Percentiles rank a stretch among this genome's conserved stretches.
Conservation (phyloP, 2,329 filamentous ascomycete species). For the Calonectria henricotiae region DNA sequence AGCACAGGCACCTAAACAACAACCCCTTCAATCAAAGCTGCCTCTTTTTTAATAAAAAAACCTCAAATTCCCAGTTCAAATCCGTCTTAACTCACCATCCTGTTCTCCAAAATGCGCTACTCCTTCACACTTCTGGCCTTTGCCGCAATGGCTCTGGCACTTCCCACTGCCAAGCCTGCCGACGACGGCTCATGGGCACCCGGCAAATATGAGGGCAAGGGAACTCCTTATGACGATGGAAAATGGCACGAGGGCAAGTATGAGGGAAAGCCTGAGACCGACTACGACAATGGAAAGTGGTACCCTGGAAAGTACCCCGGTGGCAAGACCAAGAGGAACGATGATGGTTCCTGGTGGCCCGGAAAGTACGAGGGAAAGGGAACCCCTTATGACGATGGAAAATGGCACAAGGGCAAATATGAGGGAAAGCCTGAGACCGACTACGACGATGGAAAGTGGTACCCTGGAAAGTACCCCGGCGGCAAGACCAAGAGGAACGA, state of each 20-base stretch:
- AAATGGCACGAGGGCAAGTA: not conserved
- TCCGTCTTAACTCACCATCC: not conserved
- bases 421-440: not conserved
- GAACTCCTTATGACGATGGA: not conserved
- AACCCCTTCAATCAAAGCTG: not conserved
- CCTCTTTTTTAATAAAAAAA: not conserved
- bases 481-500: not conserved
- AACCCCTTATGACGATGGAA: not conserved
- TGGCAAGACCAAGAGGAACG: not conserved
- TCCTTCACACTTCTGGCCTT: conserved; percentile 15
- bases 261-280: not conserved
- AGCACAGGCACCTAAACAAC: not conserved
- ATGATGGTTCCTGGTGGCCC: conserved; percentile 5
- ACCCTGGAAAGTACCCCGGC: conserved; percentile 7
- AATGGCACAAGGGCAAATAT: not conserved
- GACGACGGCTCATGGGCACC: conserved; percentile 16
- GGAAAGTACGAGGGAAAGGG: not conserved
- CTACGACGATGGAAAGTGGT: conserved; percentile 3
- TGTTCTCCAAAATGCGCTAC: conserved; percentile 3
- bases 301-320: conserved; percentile 11
- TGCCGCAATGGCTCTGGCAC: conserved; percentile 16
- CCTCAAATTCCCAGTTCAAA: no score
- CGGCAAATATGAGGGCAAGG: conserved; percentile 11
- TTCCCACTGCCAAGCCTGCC: conserved; percentile 18
- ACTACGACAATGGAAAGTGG: conserved; percentile 1